phyloP scores from a whole-genome alignment of 2,329 filamentous ascomycete species.

The Mycogone perniciosa region DNA sequence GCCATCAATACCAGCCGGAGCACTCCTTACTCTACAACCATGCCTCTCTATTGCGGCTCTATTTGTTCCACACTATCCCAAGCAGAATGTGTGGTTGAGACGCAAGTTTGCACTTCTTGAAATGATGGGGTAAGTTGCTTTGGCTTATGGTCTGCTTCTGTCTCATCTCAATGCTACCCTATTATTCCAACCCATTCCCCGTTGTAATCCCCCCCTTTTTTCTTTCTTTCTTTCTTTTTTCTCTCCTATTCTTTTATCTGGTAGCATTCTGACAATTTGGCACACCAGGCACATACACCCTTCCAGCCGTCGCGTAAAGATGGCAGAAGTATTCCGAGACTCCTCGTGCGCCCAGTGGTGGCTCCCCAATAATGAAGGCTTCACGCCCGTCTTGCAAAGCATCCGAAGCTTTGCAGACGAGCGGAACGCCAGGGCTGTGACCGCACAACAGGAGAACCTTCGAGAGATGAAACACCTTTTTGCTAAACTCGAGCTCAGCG shows the following conservation, averaged over 20 bases:
- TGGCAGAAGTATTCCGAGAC: constrained; percentile 70
- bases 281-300: constrained; percentile 72
- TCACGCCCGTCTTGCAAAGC: constrained; percentile 64
- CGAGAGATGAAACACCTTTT: constrained; percentile 72
- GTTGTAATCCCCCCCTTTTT: not conserved
- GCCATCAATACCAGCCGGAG: constrained; percentile 62
- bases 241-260: constrained; percentile 6
- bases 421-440: constrained; percentile 55
- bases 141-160: not conserved
- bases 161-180: not conserved
- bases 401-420: constrained; percentile 79
- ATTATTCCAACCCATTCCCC: not conserved
- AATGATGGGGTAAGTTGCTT: constrained; percentile 59
- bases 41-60: constrained; percentile 69
- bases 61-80: constrained; percentile 70
- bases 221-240: not conserved
- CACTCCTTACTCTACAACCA: constrained; percentile 66
- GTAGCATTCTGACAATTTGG: not conserved
- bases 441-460: constrained; percentile 56
- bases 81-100: constrained; percentile 72
- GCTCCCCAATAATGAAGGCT: constrained; percentile 76
- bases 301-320: constrained; percentile 62
- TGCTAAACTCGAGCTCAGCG: constrained; percentile 42
- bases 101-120: constrained; percentile 75
- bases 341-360: constrained; percentile 75